Evolutionary conservation across 1,284 basidiomycete species (phyloP).

Genomic region (Inonotus obliquus): DNA sequence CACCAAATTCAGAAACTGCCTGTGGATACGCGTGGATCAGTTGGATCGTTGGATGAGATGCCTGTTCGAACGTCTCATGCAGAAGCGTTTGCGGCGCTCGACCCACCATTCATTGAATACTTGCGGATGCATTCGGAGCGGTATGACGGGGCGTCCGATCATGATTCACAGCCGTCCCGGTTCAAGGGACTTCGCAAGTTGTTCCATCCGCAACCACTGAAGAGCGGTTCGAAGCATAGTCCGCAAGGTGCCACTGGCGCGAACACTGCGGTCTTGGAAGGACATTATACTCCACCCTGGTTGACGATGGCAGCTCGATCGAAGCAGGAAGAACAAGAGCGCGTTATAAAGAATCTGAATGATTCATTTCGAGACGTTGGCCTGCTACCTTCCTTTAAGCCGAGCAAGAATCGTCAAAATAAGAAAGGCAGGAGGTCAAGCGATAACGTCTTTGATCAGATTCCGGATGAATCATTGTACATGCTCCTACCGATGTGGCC

Average conservation of each 20-base stretch:
- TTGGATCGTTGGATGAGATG: constrained; percentile 27
- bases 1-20: background rate
- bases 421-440: constrained; percentile 14
- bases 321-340: constrained; percentile 60
- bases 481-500: constrained; percentile 83
- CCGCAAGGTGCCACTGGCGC: constrained; percentile 12
- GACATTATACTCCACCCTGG: constrained; percentile 62
- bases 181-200: constrained; percentile 15
- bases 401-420: constrained; percentile 23
- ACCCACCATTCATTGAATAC: constrained; percentile 53
- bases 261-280: constrained; percentile 30
- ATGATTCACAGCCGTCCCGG: constrained; percentile 22
- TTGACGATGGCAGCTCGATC: constrained; percentile 55
- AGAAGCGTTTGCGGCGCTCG: constrained; percentile 68
- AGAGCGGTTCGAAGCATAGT: constrained; percentile 7
- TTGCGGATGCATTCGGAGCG: constrained; percentile 32
- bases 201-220: constrained; percentile 13
- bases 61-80: constrained; percentile 59
- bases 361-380: constrained; percentile 76
- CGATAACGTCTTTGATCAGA: constrained; percentile 51
- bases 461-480: constrained; percentile 64
- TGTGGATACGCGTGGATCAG: constrained; percentile 6
- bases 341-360: constrained; percentile 63
- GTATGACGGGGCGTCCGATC: constrained; percentile 22
- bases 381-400: constrained; percentile 51